Evolutionary conservation across 257 asterid genomes (phyloP).

Genomic region (Solanum bukasovii): DNA sequence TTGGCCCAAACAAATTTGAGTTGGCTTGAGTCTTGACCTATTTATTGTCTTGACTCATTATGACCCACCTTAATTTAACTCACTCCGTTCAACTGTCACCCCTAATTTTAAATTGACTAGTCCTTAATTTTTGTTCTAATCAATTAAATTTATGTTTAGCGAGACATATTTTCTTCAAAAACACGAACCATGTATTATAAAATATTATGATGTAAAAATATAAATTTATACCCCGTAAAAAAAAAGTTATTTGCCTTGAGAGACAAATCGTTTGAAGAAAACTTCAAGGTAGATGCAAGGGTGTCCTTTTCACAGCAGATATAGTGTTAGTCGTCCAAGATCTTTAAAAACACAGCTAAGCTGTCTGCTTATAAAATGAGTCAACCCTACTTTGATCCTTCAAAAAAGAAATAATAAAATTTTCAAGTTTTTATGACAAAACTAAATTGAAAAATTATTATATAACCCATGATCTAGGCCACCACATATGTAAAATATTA

Average conservation of each 20-base stretch:
- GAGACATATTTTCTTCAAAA: background rate
- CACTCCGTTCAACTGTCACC: background rate
- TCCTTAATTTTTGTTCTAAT: background rate
- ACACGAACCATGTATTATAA: accelerated
- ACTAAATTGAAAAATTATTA: background rate
- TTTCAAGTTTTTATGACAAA: background rate
- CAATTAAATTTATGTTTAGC: background rate
- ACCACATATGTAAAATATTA: background rate
- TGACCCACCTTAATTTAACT: background rate
- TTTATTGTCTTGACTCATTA: no score
- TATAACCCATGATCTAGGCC: background rate
- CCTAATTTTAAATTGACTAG: background rate
- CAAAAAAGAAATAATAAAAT: background rate
- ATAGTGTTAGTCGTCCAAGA: background rate
- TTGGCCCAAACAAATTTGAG: background rate
- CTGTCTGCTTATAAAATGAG: background rate
- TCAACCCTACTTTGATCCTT: background rate
- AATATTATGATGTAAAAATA: background rate
- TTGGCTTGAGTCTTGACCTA: accelerated
- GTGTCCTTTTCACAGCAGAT: background rate
- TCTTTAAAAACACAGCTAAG: background rate
- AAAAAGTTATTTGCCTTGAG: background rate
- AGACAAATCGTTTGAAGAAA: background rate
- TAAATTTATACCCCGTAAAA: background rate
- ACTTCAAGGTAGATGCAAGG: background rate